Percentiles rank a stretch among this genome's conserved stretches.
These are phyloP conservation scores for Candida nitratophila DNA, from an alignment of 805 yeast genomes.

Conservation along the genomic window DNA sequence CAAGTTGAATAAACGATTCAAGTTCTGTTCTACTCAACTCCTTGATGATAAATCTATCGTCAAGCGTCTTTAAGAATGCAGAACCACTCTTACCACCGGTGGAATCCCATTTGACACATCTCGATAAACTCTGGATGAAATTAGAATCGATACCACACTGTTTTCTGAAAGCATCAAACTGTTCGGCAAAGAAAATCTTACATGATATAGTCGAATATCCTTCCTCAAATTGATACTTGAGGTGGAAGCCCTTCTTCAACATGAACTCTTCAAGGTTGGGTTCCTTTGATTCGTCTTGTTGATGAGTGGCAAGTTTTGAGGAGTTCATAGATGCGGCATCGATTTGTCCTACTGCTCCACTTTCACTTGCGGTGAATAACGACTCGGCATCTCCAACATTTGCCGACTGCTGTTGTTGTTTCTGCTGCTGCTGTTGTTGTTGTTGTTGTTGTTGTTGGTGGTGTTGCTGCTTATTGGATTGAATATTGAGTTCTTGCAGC, in stretches of 20 bases:
- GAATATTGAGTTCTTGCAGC: constrained; percentile 22
- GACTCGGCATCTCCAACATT: constrained; percentile 20
- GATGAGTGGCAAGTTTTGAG: too few species aligned
- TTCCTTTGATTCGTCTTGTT: background rate
- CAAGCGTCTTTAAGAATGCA: constrained; percentile 84
- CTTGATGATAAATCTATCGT: constrained; percentile 82
- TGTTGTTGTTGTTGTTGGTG: background rate
- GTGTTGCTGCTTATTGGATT: constrained; percentile 22
- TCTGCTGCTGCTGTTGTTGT: background rate
- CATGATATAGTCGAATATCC: constrained; percentile 80
- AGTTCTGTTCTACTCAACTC: constrained; percentile 83
- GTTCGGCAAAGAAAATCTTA: constrained; percentile 91
- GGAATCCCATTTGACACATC: constrained; percentile 95
- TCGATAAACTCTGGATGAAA: constrained; percentile 81
- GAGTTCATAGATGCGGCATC: background rate
- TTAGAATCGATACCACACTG: constrained; percentile 72
- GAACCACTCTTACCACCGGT: constrained; percentile 97
- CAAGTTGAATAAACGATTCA: constrained; percentile 90
- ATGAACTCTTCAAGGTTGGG: constrained; percentile 54
- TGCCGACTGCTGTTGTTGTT: background rate
- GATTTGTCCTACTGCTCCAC: constrained; percentile 13
- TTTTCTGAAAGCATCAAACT: constrained; percentile 87
- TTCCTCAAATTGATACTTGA: constrained; percentile 87
- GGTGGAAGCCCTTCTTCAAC: constrained; percentile 81
- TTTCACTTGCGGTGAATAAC: background rate